A percentile compares a stretch with the other conserved stretches of the same genome.
These are phyloP conservation scores for Ramularia endophylla DNA, from an alignment of 2,329 filamentous ascomycete genomes.

Conservation along the genomic window DNA sequence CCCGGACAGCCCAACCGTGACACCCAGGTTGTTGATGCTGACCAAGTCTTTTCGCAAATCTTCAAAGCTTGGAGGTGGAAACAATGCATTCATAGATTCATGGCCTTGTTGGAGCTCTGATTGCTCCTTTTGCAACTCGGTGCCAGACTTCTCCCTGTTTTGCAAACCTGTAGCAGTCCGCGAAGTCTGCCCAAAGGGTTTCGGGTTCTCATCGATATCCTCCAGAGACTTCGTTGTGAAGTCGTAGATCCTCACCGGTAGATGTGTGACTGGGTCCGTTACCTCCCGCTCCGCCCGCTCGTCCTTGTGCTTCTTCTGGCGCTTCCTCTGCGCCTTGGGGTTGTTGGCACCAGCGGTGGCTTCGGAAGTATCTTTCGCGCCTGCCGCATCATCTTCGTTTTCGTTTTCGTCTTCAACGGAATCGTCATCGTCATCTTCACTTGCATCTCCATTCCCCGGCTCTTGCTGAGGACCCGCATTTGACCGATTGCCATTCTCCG, in stretches of 20 bases:
- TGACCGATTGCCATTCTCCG: too few species aligned
- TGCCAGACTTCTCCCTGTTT: conserved; percentile 40
- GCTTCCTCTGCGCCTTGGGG: conserved; percentile 44
- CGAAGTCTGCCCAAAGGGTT: conserved; percentile 35
- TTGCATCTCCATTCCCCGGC: conserved; percentile 4
- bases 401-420: conserved; percentile 16
- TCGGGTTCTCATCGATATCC: conserved; percentile 41
- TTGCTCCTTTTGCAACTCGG: conserved; percentile 40
- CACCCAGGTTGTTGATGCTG: conserved; percentile 40
- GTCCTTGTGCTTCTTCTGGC: conserved; percentile 44
- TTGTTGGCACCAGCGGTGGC: conserved; percentile 31
- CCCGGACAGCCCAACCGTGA: conserved; percentile 36
- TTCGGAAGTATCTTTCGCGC: conserved; percentile 39
- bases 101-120: conserved; percentile 38
- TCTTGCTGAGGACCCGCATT: too few species aligned
- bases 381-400: conserved; percentile 21
- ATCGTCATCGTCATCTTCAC: conserved; percentile 12
- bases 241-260: conserved; percentile 63
- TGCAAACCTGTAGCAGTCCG: conserved; percentile 41
- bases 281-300: conserved; percentile 53
- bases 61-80: conserved; percentile 49
- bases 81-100: conserved; percentile 44
- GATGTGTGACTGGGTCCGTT: conserved; percentile 66
- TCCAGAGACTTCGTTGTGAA: conserved; percentile 59
- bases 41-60: conserved; percentile 40